These are phyloP conservation scores for Chrysoporthe cubensis DNA, from an alignment of 2,329 filamentous ascomycete genomes.

Conservation along the genomic window DNA sequence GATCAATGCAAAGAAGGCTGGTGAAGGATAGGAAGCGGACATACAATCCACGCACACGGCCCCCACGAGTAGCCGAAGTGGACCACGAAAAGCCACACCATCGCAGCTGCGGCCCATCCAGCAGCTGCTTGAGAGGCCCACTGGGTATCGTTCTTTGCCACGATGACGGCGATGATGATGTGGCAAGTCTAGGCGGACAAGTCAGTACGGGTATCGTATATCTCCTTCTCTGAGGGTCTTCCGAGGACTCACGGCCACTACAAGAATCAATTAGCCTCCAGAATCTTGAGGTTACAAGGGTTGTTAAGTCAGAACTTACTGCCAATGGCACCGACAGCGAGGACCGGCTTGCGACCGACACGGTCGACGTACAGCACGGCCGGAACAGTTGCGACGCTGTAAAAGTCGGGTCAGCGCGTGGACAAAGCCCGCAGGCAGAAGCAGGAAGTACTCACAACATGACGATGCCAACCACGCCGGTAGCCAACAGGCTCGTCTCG, in stretches of 20 bases:
- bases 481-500: slow-evolving; percentile 64
- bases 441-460: slow-evolving; percentile 52
- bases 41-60: slow-evolving; percentile 69
- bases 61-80: slow-evolving; percentile 80
- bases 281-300: not conserved
- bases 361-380: slow-evolving; percentile 69
- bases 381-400: slow-evolving; percentile 62
- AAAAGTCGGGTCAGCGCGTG: not conserved
- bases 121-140: slow-evolving; percentile 63
- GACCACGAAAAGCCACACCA: slow-evolving; percentile 77
- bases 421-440: not conserved
- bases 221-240: too few species aligned
- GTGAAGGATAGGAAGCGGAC: not conserved
- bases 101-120: slow-evolving; percentile 69
- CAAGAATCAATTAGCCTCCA: not conserved
- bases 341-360: slow-evolving; percentile 64
- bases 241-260: slow-evolving; percentile 14
- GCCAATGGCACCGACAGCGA: slow-evolving; percentile 67
- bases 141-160: slow-evolving; percentile 63
- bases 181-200: slow-evolving; percentile 61
- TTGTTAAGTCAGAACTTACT: slow-evolving; percentile 44
- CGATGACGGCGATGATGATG: slow-evolving; percentile 72
- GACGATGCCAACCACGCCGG: slow-evolving; percentile 71
- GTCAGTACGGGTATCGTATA: not conserved
- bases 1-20: not conserved